Evolutionary conservation across 306 rosid species (phyloP).

Genomic region (Sphenostylis stenocarpa): DNA sequence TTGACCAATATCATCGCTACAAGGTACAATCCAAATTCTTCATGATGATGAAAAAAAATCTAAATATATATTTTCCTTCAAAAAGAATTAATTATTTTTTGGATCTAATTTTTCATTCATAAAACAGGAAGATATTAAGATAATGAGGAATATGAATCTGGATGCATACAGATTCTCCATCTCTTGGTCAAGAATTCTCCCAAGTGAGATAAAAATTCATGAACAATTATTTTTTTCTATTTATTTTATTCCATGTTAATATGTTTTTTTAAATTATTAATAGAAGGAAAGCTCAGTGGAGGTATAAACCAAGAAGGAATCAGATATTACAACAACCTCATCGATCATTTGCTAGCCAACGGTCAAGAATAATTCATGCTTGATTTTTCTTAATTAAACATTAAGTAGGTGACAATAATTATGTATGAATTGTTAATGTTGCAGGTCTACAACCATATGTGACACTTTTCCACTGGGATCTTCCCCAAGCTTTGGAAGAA

Average conservation of each 20-base stretch:
- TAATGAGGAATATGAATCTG: constrained; percentile 51
- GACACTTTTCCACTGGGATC: constrained; percentile 77
- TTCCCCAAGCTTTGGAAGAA: constrained; percentile 65
- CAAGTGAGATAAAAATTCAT: constrained; percentile 42
- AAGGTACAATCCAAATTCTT: constrained; percentile 28
- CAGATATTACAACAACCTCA: constrained; percentile 58
- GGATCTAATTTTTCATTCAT: neutral
- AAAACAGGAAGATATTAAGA: constrained; percentile 59
- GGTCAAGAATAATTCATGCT: constrained; percentile 31
- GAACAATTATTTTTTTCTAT: neutral
- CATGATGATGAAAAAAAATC: neutral
- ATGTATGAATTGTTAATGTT: neutral
- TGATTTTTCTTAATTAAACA: neutral
- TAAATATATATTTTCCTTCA: too few relatives aligned
- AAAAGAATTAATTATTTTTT: neutral
- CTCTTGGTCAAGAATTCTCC: constrained; percentile 69
- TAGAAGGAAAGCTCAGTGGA: constrained; percentile 60
- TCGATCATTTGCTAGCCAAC: constrained; percentile 47
- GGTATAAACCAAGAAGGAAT: constrained; percentile 60
- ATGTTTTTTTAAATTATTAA: neutral
- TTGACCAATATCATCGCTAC: constrained; percentile 50
- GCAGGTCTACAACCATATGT: constrained; percentile 49
- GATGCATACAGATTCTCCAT: constrained; percentile 72
- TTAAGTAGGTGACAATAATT: neutral
- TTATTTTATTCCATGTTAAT: neutral